Conservation (phyloP, 1,284 basidiomycete species). For the Entoloma clypeatum region DNA sequence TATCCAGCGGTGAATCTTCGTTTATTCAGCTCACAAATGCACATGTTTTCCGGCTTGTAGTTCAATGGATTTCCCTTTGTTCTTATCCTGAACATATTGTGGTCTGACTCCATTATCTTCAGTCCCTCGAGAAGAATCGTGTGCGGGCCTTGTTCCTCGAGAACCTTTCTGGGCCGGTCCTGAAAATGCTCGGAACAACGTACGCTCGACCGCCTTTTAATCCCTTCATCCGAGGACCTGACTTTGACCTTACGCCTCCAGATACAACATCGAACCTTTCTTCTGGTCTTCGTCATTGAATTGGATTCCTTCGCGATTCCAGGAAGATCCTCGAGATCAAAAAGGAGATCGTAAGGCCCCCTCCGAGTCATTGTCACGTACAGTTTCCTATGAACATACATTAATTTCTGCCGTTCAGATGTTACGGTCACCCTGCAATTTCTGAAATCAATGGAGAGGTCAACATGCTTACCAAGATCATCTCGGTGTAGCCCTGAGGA, state of each 20-base stretch:
- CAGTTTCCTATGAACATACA: neutral
- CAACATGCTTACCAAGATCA: neutral
- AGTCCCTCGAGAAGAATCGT: no score
- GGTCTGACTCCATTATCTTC: no score
- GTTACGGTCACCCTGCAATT: slow-evolving; percentile 20
- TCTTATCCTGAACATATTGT: no score
- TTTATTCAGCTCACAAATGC: slow-evolving; percentile 1
- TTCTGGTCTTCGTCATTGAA: slow-evolving; percentile 45
- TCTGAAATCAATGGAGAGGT: slow-evolving; percentile 16
- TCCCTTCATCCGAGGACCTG: neutral
- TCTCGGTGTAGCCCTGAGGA: slow-evolving; percentile 10
- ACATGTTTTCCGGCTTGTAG: no score
- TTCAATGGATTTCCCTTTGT: no score
- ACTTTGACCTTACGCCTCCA: slow-evolving; percentile 17
- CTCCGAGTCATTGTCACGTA: neutral
- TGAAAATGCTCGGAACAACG: no score
- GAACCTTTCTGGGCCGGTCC: no score
- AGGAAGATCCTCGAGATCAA: slow-evolving; percentile 33
- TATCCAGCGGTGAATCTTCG: slow-evolving; percentile 27
- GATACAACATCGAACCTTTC: no score
- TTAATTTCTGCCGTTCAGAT: slow-evolving; percentile 25
- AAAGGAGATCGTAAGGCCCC: slow-evolving; percentile 39
- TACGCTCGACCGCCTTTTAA: neutral
- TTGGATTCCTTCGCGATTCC: slow-evolving; percentile 48
- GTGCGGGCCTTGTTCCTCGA: no score